A percentile compares a stretch with the other conserved stretches of the same genome.
Evolutionary conservation across 345 rosid species (phyloP).

Genomic region (Hibiscus mutabilis): DNA sequence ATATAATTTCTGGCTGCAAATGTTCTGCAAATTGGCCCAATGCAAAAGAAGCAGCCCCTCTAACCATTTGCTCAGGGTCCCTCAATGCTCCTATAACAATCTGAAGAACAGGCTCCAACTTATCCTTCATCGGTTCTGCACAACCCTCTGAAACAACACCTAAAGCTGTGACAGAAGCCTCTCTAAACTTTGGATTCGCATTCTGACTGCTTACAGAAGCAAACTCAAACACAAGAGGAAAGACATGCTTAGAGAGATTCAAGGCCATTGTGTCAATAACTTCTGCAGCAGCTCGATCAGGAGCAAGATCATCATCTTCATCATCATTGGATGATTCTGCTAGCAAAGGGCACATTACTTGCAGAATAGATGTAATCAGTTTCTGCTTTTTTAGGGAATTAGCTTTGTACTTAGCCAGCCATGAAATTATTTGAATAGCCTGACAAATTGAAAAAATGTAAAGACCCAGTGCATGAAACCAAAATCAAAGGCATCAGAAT

Average conservation of each 20-base stretch:
- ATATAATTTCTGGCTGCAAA: constrained; percentile 92
- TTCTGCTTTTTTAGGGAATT: constrained; percentile 81
- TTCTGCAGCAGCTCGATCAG: constrained; percentile 99
- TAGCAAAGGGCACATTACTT: constrained; percentile 97
- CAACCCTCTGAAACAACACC: constrained; percentile 98
- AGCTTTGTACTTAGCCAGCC: constrained; percentile 94
- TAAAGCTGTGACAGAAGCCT: constrained; percentile 90
- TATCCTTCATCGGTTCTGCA: constrained; percentile 71
- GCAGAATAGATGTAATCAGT: constrained; percentile 73
- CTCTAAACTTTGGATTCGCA: constrained; percentile 74
- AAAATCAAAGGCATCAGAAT: constrained; percentile 7
- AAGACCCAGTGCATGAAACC: neutral
- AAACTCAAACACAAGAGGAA: constrained; percentile 72
- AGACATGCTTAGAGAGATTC: constrained; percentile 86
- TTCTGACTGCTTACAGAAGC: constrained; percentile 71
- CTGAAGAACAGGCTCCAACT: constrained; percentile 78
- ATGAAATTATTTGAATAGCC: constrained; percentile 98
- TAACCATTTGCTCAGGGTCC: constrained; percentile 91
- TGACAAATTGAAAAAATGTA: constrained; percentile 32
- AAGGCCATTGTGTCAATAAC: constrained; percentile 96
- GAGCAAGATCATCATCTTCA: constrained; percentile 94
- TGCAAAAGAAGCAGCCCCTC: constrained; percentile 99
- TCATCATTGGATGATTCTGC: constrained; percentile 69
- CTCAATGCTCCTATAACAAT: constrained; percentile 75
- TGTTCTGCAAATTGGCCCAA: constrained; percentile 97